Percentiles rank a stretch among this genome's conserved stretches.
Conservation (phyloP, 345 rosid species). For the Salix arbutifolia region DNA sequence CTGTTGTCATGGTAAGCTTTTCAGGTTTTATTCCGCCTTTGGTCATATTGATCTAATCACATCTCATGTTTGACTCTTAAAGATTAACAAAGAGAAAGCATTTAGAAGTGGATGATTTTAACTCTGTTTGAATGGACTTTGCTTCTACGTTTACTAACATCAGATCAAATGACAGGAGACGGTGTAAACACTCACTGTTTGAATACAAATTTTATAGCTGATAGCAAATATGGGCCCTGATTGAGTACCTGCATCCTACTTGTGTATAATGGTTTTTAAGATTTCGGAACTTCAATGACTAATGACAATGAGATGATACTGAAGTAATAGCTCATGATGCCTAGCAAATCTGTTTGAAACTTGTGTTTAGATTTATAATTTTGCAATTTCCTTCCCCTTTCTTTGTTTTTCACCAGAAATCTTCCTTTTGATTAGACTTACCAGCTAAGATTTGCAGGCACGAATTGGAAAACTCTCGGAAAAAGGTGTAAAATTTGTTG, state of each 20-base stretch:
- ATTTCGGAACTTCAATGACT: neutral
- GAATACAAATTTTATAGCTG: neutral
- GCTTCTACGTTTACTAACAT: constrained; percentile 2
- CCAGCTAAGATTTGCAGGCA: constrained; percentile 59
- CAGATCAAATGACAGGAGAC: neutral
- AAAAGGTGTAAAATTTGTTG: constrained; percentile 59
- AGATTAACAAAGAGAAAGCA: neutral
- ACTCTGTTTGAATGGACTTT: neutral
- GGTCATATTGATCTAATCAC: neutral
- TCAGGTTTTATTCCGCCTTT: neutral
- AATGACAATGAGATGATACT: neutral
- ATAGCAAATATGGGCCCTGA: no score
- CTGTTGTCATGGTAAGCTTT: constrained; percentile 68
- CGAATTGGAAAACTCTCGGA: constrained; percentile 64
- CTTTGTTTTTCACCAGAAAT: neutral
- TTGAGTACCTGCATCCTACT: neutral
- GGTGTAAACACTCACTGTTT: neutral
- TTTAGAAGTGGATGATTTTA: neutral
- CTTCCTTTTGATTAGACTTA: constrained; percentile 19
- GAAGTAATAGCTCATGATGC: neutral
- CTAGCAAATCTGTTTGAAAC: neutral
- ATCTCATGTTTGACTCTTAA: neutral
- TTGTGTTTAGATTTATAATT: neutral
- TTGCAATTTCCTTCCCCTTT: neutral
- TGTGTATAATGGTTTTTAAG: neutral